These are phyloP conservation scores for Rhytidhysteron rufulum DNA, from an alignment of 2,329 filamentous ascomycete species.

Conservation along the genomic window DNA sequence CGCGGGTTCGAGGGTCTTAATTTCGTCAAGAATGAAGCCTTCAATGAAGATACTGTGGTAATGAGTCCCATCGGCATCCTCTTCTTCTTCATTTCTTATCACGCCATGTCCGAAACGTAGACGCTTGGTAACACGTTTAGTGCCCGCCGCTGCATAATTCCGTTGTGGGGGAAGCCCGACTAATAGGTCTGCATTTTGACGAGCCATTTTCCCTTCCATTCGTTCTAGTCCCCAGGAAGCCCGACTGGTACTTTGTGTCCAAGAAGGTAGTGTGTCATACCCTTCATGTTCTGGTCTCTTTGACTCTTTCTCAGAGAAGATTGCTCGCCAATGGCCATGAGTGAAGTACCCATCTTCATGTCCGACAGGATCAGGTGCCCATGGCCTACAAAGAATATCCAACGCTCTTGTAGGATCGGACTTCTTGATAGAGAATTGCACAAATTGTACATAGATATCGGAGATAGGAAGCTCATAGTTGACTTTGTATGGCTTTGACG, in stretches of 20 bases:
- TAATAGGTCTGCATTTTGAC: constrained; percentile 17
- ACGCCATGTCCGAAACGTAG: constrained; percentile 4
- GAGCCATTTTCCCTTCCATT: constrained; percentile 7
- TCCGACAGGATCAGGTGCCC: constrained; percentile 18
- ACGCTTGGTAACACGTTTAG: constrained; percentile 1
- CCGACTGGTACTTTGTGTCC: constrained; percentile 7
- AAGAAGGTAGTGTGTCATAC: constrained; percentile 9
- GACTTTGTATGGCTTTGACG: constrained; percentile 22
- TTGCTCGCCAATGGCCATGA: not conserved
- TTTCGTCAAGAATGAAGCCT: constrained; percentile 25
- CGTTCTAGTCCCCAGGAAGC: constrained; percentile 6
- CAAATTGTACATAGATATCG: constrained; percentile 34
- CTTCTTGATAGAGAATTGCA: constrained; percentile 26
- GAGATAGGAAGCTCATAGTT: constrained; percentile 28
- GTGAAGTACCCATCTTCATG: not conserved
- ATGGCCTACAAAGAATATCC: constrained; percentile 39
- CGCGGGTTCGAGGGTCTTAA: constrained; percentile 4
- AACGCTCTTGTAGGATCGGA: constrained; percentile 22
- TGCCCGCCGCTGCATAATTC: constrained; percentile 8
- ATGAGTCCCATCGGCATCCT: not conserved
- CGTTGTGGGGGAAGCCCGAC: constrained; percentile 13
- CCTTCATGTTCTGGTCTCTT: not conserved
- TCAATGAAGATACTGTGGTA: constrained; percentile 26
- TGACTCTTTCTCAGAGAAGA: not conserved
- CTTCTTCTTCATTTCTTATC: not conserved